phyloP scores from a whole-genome alignment of 371 early-diverging fungal species.

The Lichtheimia ornata region DNA sequence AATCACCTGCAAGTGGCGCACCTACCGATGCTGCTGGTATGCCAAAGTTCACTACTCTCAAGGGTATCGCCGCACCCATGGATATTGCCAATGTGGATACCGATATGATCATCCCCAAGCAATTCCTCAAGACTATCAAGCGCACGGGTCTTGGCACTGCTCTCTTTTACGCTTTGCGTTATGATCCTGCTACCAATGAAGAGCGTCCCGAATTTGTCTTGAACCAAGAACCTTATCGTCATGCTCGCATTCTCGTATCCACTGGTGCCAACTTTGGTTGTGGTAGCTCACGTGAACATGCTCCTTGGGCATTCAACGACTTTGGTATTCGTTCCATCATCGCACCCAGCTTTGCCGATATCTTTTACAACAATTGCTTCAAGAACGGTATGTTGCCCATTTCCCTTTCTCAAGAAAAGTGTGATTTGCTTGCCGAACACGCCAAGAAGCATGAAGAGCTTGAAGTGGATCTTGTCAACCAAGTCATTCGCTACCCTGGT shows the following conservation, averaged over 20 bases:
- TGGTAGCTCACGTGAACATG: constrained; percentile 74
- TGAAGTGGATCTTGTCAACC: constrained; percentile 59
- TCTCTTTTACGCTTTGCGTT: constrained; percentile 64
- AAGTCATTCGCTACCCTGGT: constrained; percentile 41
- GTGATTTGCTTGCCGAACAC: constrained; percentile 45
- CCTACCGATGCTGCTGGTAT: constrained; percentile 45
- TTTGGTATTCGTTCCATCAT: constrained; percentile 73
- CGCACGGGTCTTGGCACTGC: constrained; percentile 67
- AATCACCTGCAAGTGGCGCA: constrained; percentile 6
- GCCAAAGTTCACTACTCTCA: constrained; percentile 60
- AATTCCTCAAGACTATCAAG: constrained; percentile 75
- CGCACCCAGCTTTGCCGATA: constrained; percentile 71
- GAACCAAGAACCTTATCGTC: constrained; percentile 59
- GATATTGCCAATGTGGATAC: constrained; percentile 69
- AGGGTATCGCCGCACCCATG: constrained; percentile 62
- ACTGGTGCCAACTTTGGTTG: constrained; percentile 75
- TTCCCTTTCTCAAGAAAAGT: constrained; percentile 36
- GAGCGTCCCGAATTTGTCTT: constrained; percentile 63
- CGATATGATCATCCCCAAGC: constrained; percentile 77
- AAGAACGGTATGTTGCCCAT: constrained; percentile 75
- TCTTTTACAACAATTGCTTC: constrained; percentile 73
- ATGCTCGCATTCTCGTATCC: constrained; percentile 56
- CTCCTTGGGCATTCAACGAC: constrained; percentile 74
- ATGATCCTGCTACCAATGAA: constrained; percentile 42
- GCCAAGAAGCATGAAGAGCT: constrained; percentile 47